These are phyloP conservation scores for Abortiporus biennis DNA, from an alignment of 1,284 basidiomycete genomes.

Conservation along the genomic window DNA sequence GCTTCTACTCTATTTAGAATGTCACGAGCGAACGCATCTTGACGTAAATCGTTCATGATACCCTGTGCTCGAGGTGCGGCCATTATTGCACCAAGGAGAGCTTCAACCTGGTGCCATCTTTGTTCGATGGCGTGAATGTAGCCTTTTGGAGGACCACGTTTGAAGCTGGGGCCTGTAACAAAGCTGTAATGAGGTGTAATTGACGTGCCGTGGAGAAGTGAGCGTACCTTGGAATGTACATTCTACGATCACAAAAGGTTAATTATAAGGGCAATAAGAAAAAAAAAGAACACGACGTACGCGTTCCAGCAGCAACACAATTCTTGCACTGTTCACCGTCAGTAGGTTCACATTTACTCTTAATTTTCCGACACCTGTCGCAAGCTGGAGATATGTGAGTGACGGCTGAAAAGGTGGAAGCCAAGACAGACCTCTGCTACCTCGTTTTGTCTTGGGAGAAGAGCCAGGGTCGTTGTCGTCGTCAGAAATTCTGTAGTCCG, in stretches of 20 bases:
- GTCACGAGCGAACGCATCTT: conserved; percentile 66
- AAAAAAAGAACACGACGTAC: conserved; percentile 31
- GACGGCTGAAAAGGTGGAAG: not conserved
- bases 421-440: conserved; percentile 51
- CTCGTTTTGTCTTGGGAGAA: conserved; percentile 39
- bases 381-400: conserved; percentile 46
- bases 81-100: conserved; percentile 72
- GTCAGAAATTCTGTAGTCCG: conserved; percentile 14
- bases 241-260: conserved; percentile 29
- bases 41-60: conserved; percentile 61
- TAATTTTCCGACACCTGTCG: conserved; percentile 80
- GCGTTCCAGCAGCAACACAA: conserved; percentile 53
- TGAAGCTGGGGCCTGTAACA: conserved; percentile 67
- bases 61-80: conserved; percentile 65
- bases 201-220: not conserved
- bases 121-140: conserved; percentile 90
- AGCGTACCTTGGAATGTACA: conserved; percentile 72
- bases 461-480: conserved; percentile 20
- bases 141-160: conserved; percentile 83
- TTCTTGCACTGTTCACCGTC: conserved; percentile 60
- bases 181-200: conserved; percentile 4
- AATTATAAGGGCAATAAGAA: conserved; percentile 1
- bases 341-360: conserved; percentile 77
- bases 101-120: conserved; percentile 84
- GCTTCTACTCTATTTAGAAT: conserved; percentile 68